Conservation (phyloP, 192 early-diverging fungal genomes). For the Kickxella alabastrina region DNA sequence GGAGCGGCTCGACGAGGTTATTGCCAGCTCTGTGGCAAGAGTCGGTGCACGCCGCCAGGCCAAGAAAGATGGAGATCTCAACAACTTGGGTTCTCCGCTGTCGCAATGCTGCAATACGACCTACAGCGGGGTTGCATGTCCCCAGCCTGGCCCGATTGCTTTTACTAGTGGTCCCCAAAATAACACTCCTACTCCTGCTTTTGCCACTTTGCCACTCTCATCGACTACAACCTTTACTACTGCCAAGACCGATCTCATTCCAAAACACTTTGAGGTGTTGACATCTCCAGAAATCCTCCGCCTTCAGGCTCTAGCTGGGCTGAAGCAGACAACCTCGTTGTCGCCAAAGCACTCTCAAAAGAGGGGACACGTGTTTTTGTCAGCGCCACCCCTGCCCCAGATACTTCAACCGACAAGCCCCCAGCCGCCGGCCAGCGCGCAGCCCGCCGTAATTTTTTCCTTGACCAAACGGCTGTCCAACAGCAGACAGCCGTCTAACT, state of each 20-base stretch:
- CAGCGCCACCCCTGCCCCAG: too few species aligned
- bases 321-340: neutral
- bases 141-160: too few species aligned
- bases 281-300: conserved; percentile 43
- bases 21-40: conserved; percentile 19
- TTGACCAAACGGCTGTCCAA: too few species aligned
- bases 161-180: neutral
- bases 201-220: neutral
- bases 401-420: too few species aligned
- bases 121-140: neutral
- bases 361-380: too few species aligned
- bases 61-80: neutral
- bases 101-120: neutral
- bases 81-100: neutral
- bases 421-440: too few species aligned
- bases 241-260: neutral
- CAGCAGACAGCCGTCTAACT: neutral
- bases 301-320: conserved; percentile 6
- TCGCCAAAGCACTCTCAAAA: neutral
- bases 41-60: neutral
- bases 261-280: conserved; percentile 20
- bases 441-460: too few species aligned
- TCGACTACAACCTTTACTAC: neutral
- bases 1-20: conserved; percentile 44
- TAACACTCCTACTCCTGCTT: neutral